These are phyloP conservation scores for Violaceomyces palustris DNA, from an alignment of 1,284 basidiomycete genomes.

Conservation along the genomic window DNA sequence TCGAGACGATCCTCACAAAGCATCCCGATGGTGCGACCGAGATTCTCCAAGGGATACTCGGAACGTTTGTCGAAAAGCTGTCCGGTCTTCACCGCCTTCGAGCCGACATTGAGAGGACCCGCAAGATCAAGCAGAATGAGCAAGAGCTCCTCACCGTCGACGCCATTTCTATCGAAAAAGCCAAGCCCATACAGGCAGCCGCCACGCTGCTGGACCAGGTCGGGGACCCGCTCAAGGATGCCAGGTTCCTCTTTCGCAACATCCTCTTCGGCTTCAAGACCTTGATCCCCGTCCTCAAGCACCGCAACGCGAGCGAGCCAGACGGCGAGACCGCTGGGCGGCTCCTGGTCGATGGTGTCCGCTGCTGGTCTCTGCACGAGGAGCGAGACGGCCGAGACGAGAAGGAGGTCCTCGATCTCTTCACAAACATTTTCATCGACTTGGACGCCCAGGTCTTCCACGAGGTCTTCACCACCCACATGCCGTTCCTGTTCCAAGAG, in stretches of 20 bases:
- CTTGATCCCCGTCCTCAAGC: slow-evolving; percentile 71
- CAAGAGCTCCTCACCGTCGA: slow-evolving; percentile 11
- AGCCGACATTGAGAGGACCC: slow-evolving; percentile 25
- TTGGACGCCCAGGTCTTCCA: slow-evolving; percentile 51
- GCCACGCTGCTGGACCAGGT: slow-evolving; percentile 54
- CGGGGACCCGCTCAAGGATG: slow-evolving; percentile 55
- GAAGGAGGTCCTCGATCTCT: slow-evolving; percentile 80
- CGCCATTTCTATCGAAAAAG: slow-evolving; percentile 53
- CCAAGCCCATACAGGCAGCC: slow-evolving; percentile 54
- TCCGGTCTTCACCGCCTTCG: slow-evolving; percentile 64
- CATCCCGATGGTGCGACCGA: slow-evolving; percentile 60
- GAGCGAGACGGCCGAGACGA: slow-evolving; percentile 66
- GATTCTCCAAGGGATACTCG: slow-evolving; percentile 70
- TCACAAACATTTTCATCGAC: slow-evolving; percentile 60
- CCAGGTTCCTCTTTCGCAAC: slow-evolving; percentile 78
- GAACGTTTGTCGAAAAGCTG: slow-evolving; percentile 80
- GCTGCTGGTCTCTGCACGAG: slow-evolving; percentile 81
- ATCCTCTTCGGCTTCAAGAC: slow-evolving; percentile 85
- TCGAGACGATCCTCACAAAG: slow-evolving; percentile 68
- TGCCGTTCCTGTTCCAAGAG: slow-evolving; percentile 46
- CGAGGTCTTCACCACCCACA: slow-evolving; percentile 44
- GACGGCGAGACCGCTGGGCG: slow-evolving; percentile 83
- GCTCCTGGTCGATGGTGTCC: slow-evolving; percentile 78
- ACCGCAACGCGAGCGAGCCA: slow-evolving; percentile 70
- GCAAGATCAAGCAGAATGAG: slow-evolving; percentile 16